Conservation (phyloP, 768 basidiomycete species). For the Tubosaeta sp. region DNA sequence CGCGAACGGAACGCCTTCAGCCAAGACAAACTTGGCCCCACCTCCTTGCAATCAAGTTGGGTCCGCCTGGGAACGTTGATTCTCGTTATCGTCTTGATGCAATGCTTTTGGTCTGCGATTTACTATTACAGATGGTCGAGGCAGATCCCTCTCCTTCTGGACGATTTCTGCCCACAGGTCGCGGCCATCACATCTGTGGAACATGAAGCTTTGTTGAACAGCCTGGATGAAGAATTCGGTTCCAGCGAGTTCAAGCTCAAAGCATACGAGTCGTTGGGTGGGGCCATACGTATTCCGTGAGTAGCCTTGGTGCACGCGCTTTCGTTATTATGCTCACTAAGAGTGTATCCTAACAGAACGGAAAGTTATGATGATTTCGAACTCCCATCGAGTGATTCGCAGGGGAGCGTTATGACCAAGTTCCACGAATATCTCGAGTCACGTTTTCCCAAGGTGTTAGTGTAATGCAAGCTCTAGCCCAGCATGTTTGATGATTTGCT, state of each 20-base stretch:
- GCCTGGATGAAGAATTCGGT: conserved; percentile 24
- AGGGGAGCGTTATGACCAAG: conserved; percentile 31
- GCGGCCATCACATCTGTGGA: conserved; percentile 8
- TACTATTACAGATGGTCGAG: neutral
- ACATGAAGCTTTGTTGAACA: conserved; percentile 15
- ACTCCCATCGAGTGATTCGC: conserved; percentile 43
- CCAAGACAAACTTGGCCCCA: neutral
- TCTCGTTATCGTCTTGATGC: conserved; percentile 3
- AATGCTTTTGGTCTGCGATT: conserved; percentile 2
- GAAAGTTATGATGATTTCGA: conserved; percentile 51
- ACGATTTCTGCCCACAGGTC: conserved; percentile 26
- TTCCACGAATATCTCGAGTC: conserved; percentile 25
- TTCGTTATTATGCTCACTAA: neutral
- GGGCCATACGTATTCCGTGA: conserved; percentile 33
- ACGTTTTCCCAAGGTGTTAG: conserved; percentile 61
- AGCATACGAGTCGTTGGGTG: conserved; percentile 32
- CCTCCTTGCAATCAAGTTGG: neutral
- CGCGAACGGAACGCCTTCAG: no score
- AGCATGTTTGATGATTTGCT: neutral
- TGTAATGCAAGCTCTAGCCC: neutral
- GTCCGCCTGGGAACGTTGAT: neutral
- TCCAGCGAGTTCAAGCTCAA: conserved; percentile 26
- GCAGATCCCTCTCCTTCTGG: neutral
- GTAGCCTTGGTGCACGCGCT: neutral
- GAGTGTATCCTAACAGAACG: conserved; percentile 42